Evolutionary conservation across 2,329 filamentous ascomycete species (phyloP).

Genomic region (Lasiodiplodia theobromae): DNA sequence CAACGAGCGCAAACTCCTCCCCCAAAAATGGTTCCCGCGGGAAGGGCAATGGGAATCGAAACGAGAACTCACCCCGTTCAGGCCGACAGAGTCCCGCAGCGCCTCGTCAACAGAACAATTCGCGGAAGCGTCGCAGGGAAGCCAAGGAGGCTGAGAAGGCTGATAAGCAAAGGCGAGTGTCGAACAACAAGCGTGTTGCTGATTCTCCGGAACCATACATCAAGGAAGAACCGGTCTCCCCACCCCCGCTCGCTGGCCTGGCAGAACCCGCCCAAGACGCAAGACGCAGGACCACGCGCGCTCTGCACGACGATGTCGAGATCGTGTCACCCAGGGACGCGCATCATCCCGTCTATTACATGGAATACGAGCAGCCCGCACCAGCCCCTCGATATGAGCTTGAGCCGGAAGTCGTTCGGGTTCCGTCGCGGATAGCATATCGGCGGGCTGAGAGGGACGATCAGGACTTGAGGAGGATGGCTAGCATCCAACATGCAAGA

Average conservation of each 20-base stretch:
- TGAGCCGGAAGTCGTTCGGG: slow-evolving; percentile 46
- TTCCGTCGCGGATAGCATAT: slow-evolving; percentile 46
- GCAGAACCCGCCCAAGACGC: slow-evolving; percentile 46
- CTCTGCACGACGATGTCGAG: slow-evolving; percentile 47
- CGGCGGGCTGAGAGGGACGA: slow-evolving; percentile 52
- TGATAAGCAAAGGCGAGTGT: slow-evolving; percentile 47
- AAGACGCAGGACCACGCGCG: slow-evolving; percentile 47
- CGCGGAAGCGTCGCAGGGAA: slow-evolving; percentile 61
- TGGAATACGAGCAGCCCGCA: slow-evolving; percentile 44
- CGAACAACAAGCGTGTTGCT: slow-evolving; percentile 32
- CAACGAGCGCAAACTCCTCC: slow-evolving; percentile 30
- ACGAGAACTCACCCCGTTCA: slow-evolving; percentile 37
- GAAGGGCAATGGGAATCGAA: slow-evolving; percentile 26
- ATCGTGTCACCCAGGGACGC: slow-evolving; percentile 47
- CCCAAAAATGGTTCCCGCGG: slow-evolving; percentile 28
- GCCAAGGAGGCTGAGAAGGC: slow-evolving; percentile 45
- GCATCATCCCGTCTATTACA: slow-evolving; percentile 56
- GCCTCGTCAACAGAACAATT: slow-evolving; percentile 51
- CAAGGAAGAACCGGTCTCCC: slow-evolving; percentile 69
- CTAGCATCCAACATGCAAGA: slow-evolving; percentile 56
- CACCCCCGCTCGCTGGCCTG: slow-evolving; percentile 59
- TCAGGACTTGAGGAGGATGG: slow-evolving; percentile 56
- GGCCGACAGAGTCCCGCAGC: slow-evolving; percentile 55
- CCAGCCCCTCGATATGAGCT: slow-evolving; percentile 38
- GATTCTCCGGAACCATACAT: slow-evolving; percentile 57